Evolutionary conservation across 139 green algal genomes (phyloP).

Genomic region (Protoeuglena noctilucae): DNA sequence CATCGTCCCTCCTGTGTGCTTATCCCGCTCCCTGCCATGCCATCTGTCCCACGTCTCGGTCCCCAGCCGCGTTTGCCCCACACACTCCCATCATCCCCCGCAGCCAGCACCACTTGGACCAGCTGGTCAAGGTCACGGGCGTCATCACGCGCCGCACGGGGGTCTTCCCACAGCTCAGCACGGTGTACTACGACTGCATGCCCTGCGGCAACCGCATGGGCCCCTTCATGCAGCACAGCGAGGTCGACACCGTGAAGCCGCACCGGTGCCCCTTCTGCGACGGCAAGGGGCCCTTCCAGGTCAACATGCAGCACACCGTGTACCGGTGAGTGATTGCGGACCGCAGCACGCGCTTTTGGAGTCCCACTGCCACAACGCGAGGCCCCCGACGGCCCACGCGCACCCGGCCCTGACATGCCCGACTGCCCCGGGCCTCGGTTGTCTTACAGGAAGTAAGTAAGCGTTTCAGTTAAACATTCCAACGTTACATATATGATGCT

Average conservation of each 20-base stretch:
- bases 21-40: too few relatives aligned
- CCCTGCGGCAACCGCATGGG: slow-evolving; percentile 73
- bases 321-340: too few relatives aligned
- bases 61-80: too few relatives aligned
- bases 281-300: slow-evolving; percentile 73
- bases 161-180: slow-evolving; percentile 90
- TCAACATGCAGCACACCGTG: slow-evolving; percentile 27
- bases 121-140: slow-evolving; percentile 65
- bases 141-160: slow-evolving; percentile 89
- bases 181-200: slow-evolving; percentile 77
- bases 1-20: too few relatives aligned
- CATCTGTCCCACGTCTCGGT: too few relatives aligned
- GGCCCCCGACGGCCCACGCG: too few relatives aligned
- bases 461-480: too few relatives aligned
- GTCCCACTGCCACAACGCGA: too few relatives aligned
- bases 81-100: slow-evolving; percentile 15
- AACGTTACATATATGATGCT: not conserved
- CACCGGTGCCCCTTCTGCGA: slow-evolving; percentile 66
- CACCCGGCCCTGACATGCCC: too few relatives aligned
- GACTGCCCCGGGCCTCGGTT: too few relatives aligned
- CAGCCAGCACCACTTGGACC: slow-evolving; percentile 69
- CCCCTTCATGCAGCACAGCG: slow-evolving; percentile 57
- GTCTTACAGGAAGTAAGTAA: too few relatives aligned
- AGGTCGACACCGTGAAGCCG: slow-evolving; percentile 61
- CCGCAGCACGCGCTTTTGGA: too few relatives aligned